Base-by-base conservation (phyloP, 2,329 filamentous ascomycete genomes). In the Paraphoma sp. region DNA sequence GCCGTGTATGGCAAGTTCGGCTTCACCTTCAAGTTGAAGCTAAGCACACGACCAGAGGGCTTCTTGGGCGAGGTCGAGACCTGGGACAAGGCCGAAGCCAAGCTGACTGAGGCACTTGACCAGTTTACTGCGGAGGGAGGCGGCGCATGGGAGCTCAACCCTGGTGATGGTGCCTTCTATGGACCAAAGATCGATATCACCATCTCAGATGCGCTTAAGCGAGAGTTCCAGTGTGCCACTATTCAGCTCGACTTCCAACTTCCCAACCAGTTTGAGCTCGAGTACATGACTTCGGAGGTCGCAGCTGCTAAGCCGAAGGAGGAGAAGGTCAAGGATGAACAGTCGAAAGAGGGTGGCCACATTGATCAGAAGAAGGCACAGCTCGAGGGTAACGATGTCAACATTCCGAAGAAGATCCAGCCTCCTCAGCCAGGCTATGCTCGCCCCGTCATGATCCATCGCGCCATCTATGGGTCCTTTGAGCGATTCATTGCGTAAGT, bases 101-200 rank as follows among this genome's bases (percentile, higher is more conserved):
- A 90, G 75, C 84, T 99, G 48, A 89, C 88, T 71, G 84, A 88
- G 58, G 92, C 93, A 16, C 83, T 99, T 47, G 86, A 95, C 63
- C 84, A 88, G 60, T 98, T 97, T 77, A 73, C 73, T 3, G 72
- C 73, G 12, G 65, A 79, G 46, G 83, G 83, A 50, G 86, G 89
- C 57, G 84, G 87, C 33, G 82, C 87, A 62, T 99, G 95, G 95
- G 90, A 92, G 76, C 83, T 97, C 49, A 97, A 98, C 78, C 90
- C 92, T 57, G 95, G 94, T 54, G 95, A 99, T 69, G 95, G 95
- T 73, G 95, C 95, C 51, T 99, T 98, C 81, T 99, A 99, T 77
- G 95, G 95, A 1, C 95, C 95, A 49, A 99, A 99, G 86, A 97
- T 98, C 68, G 95, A 99, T 70, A 95, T 99, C 72, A 96, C 92